These are phyloP conservation scores for Salmacisia buchloeana DNA, from an alignment of 1,284 basidiomycete species.

Conservation along the genomic window DNA sequence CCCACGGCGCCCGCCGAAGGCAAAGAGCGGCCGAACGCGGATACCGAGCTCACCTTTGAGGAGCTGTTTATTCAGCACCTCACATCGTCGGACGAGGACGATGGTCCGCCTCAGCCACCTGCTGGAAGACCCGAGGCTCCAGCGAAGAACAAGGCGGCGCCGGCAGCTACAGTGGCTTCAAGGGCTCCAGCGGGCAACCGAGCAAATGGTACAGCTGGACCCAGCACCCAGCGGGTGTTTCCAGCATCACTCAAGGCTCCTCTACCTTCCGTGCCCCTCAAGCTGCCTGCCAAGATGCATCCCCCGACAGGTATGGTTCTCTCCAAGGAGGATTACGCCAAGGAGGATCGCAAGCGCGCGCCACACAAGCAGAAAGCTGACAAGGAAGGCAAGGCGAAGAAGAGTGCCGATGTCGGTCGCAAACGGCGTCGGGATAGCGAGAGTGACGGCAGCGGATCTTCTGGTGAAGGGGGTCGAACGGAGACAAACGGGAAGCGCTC, in stretches of 20 bases:
- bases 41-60: not conserved
- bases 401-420: not conserved
- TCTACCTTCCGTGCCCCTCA: not conserved
- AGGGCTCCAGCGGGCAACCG: not conserved
- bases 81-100: not conserved
- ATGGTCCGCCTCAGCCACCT: too few relatives aligned
- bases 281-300: conserved; percentile 2
- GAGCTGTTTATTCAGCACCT: not conserved
- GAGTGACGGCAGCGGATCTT: not conserved
- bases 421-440: not conserved
- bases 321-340: not conserved
- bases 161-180: not conserved
- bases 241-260: not conserved
- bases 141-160: not conserved
- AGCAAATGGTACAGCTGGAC: not conserved
- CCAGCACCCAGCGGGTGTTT: not conserved
- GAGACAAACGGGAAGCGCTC: too few relatives aligned
- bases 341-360: not conserved
- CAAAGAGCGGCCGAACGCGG: too few relatives aligned
- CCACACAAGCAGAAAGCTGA: not conserved
- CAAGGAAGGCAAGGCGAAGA: not conserved
- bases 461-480: not conserved
- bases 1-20: not conserved
- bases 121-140: too few relatives aligned
- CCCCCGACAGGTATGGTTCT: not conserved